Percentiles rank a stretch among this genome's conserved stretches.
phyloP scores from a whole-genome alignment of 306 rosid species.

The Gastrolobium villosum region DNA sequence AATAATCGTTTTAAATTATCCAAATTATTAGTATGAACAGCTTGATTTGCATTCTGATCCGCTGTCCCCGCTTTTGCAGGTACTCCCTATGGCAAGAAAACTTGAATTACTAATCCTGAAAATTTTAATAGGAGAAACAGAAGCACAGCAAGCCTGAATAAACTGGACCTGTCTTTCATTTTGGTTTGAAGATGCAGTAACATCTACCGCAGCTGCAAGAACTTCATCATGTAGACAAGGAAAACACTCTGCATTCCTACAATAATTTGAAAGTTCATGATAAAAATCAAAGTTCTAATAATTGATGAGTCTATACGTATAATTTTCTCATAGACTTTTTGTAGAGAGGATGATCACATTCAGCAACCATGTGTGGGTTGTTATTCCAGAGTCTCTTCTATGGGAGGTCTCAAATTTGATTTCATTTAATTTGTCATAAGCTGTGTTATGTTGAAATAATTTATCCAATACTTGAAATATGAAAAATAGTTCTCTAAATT shows the following conservation, averaged over 20 bases:
- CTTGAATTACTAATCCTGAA: slow-evolving; percentile 38
- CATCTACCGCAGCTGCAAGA: slow-evolving; percentile 73
- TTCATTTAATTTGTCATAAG: slow-evolving; percentile 22
- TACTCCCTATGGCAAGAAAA: slow-evolving; percentile 62
- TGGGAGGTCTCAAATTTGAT: slow-evolving; percentile 32
- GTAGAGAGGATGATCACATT: slow-evolving; percentile 36
- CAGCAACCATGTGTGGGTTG: slow-evolving; percentile 40
- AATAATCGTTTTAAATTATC: slow-evolving; percentile 69
- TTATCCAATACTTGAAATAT: slow-evolving; percentile 23
- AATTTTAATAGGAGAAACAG: slow-evolving; percentile 32
- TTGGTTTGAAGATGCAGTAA: slow-evolving; percentile 57
- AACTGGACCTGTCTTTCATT: slow-evolving; percentile 65
- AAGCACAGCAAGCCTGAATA: slow-evolving; percentile 50
- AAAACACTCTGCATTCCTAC: slow-evolving; percentile 75
- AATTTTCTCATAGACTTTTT: slow-evolving; percentile 5
- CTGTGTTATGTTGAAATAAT: neutral
- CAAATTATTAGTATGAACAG: slow-evolving; percentile 42
- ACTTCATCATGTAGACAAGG: slow-evolving; percentile 85
- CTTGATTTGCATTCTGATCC: slow-evolving; percentile 50
- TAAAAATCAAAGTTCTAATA: slow-evolving; percentile 30
- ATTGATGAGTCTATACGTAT: slow-evolving; percentile 16
- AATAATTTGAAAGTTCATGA: slow-evolving; percentile 32
- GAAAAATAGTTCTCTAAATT: slow-evolving; percentile 20
- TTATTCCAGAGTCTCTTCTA: neutral
- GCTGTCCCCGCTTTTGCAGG: slow-evolving; percentile 54